Base-by-base conservation (phyloP, 176 grass and related monocot species). In the Avena sativa region DNA sequence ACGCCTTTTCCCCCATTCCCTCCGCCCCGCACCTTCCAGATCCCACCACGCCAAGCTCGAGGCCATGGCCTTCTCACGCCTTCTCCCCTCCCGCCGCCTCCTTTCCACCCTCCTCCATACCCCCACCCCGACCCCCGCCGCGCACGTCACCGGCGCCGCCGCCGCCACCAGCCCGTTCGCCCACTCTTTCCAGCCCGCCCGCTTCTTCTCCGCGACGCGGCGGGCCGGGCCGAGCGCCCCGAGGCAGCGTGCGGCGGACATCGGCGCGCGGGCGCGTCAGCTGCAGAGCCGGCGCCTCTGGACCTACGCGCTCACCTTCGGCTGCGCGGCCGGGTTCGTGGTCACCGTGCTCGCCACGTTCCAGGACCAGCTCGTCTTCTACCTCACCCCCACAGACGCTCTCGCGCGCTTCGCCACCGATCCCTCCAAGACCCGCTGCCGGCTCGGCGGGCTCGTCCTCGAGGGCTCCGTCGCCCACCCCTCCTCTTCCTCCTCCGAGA, bases 341-440 rank as follows among this genome's bases (percentile, higher is more conserved):
- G 96, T 98, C 59, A 83, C 93, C 65, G 96, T 98, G 84, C 90
- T 98, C 21, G 93, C 88, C 87, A 96, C 87, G 50, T 98, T 98
- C 88, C 90, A 98, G 83, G 93, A 98, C 83, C 93, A 98, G 92
- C 92, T 98, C 79, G 93, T 95, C 75, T 98, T 98, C 91, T 98
- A 94, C 79, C 82, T 98, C 74, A 98, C 93, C 25, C 96, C 96
- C 21, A 91, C 93, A 6, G 89, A 96, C 68, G 96, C 96, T 38
- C 85, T 96, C 38, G 52, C 90, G 3, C 85, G 88, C 34, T 98
- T 94, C 88, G 13, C 81, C 70, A 65, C 88, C 50, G 88, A 95
- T 65, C 88, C 90, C 0, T 80, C 87, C 46, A 95, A 91, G 88
- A 85, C 87, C 50, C 88, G 93, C 14, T 90, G 94, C 88, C 90